Evolutionary conservation across 345 rosid species (phyloP), one percentile per base, ranked within the genome.

Genomic region (Aegle marmelos): DNA sequence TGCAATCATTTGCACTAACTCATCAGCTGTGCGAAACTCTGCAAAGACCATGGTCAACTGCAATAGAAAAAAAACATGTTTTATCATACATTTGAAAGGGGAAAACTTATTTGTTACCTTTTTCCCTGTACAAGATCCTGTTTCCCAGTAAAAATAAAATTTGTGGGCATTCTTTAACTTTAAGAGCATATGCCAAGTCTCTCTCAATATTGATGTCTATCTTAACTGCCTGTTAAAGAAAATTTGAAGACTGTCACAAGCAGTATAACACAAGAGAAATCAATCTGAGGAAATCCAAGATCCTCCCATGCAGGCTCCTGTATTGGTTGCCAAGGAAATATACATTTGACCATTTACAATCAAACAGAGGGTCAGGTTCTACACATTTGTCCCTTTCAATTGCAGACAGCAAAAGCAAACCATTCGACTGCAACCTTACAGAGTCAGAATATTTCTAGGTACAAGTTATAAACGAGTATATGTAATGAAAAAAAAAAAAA

Each of bases 171-270:
- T 89, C 91, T 85, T 87, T 92, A 70, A 85, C 98, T 87, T 90
- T 91, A 61, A 95, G 97, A 83, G 98, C 96, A 88, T 93, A 93
- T n/a, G 97, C 95, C 85, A 92, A 76, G 84, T 93, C 99, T 80
- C 87, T 93, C 87, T 95, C 98, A 7, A 95, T 91, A 75, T 93
- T 93, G 71, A 92, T 77, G 81, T 95, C 96, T 80, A 93, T 78
- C 84, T 93, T 95, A 80, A 91, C 91, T 6, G 97, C 90, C 98
- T 95, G 91, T 73, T 74, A 77, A 79, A 81, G 33, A 73, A 72
- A 30, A 76, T 68, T 61, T 37, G 39, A 68, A 75, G 70, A 66
- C 16, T 33, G 39, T 74, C 28, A 74, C 10, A 13, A 76, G 39
- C 36, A 78, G 37, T 17, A 21, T 24, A 17, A 17, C 41, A 61